Base-by-base conservation (phyloP, 257 asterid genomes). In the Handroanthus guayacan region DNA sequence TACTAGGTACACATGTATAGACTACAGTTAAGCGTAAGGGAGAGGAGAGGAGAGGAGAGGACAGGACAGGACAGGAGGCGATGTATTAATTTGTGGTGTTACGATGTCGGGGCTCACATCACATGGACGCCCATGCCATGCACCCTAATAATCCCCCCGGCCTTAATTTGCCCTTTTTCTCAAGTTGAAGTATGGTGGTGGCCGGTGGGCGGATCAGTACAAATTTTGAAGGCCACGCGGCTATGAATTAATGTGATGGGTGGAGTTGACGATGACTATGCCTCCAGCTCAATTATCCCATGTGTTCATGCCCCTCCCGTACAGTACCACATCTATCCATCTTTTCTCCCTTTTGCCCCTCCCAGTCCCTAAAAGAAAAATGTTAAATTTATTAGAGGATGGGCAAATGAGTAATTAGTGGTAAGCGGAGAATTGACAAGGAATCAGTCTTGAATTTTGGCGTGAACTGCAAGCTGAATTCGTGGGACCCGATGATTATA, bases 381-480 rank as follows among this genome's bases (percentile, higher is more conserved):
- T 25, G 31, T 25, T 25, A 52, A 14, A 7, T n/a, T 54, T n/a
- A n/a, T 54, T 3, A 16, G 38, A 8, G 37, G 17, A 14, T 6
- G 55, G 38, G 54, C 11, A 18, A 16, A 52, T 3, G 36, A 20
- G 73, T 44, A 55, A 66, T 38, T 43, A 7, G 50, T 31, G 48
- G 14, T 2, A 43, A 9, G n/a, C 1, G 9, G 14, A 9, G 36
- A 39, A 64, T 63, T 38, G 69, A 62, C 20, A 37, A 6, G 5
- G 6, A 1, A n/a, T 62, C 5, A 20, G 41, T 4, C 5, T 5
- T 25, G 71, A 54, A n/a, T 58, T 0, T 25, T 25, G 81, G 81
- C 71, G 81, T 68, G 47, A 68, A 69, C 3, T 17, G 38, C 76
- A 77, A 77, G 81, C 81, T 58, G 81, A 68, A 20, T 8, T n/a